phyloP scores from a whole-genome alignment of 2,329 filamentous ascomycete species.

The Exophiala lecanii-corni region DNA sequence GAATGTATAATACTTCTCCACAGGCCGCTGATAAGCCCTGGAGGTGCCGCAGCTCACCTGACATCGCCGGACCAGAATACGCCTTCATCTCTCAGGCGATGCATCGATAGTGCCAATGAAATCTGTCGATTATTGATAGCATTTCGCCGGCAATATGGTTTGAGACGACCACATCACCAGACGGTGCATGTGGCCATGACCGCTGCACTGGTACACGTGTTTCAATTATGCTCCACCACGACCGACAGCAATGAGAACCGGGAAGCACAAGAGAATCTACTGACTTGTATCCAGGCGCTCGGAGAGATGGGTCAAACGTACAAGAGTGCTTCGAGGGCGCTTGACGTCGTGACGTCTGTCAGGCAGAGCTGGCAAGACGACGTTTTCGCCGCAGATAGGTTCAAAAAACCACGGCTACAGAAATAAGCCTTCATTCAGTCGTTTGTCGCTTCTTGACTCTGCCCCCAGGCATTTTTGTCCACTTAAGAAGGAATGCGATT shows the following conservation, averaged over 20 bases:
- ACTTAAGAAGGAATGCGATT: no score
- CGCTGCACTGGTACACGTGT: conserved; percentile 1
- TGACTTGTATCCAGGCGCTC: conserved; percentile 11
- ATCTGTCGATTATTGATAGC: background rate
- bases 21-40: conserved; percentile 35
- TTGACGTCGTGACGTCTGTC: conserved; percentile 11
- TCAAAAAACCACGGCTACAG: background rate
- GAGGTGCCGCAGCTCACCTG: background rate
- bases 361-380: conserved; percentile 2
- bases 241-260: conserved; percentile 14
- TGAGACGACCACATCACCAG: background rate
- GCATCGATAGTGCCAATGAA: background rate
- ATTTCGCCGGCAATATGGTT: background rate
- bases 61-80: no score
- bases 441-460: no score
- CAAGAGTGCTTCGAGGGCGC: conserved; percentile 10
- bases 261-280: conserved; percentile 39
- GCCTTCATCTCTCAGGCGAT: background rate
- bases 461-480: no score
- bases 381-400: background rate
- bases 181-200: conserved; percentile 3
- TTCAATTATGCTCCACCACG: background rate
- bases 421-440: no score
- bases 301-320: conserved; percentile 17
- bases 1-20: conserved; percentile 51